Evolutionary conservation across 345 rosid species (phyloP).

Genomic region (Pistacia integerrima): DNA sequence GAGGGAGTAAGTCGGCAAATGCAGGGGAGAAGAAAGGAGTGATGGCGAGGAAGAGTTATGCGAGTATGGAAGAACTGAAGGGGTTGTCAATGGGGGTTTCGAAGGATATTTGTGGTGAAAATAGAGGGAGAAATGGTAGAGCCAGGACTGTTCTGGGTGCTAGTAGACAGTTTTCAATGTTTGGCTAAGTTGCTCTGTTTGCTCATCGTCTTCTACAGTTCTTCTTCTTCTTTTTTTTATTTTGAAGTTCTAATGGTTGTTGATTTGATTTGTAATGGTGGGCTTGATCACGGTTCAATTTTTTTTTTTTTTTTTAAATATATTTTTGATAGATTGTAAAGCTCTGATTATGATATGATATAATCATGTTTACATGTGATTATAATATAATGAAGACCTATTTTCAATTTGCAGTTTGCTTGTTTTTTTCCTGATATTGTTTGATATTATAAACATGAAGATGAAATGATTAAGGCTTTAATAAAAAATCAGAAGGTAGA

Average conservation of each 20-base stretch:
- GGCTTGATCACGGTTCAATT: neutral
- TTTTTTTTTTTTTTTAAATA: neutral
- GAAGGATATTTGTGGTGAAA: constrained; percentile 51
- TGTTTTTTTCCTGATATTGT: neutral
- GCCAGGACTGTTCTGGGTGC: constrained; percentile 45
- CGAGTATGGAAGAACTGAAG: constrained; percentile 61
- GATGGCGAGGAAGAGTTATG: constrained; percentile 73
- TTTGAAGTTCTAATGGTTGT: neutral
- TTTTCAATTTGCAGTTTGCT: neutral
- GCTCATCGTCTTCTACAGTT: neutral
- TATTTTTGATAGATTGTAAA: constrained; percentile 14
- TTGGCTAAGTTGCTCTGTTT: constrained; percentile 3
- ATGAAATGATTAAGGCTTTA: neutral
- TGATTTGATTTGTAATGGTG: constrained; percentile 1
- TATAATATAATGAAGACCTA: constrained; percentile 7
- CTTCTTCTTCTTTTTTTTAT: no score
- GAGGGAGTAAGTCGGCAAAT: constrained; percentile 76
- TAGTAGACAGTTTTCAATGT: constrained; percentile 41
- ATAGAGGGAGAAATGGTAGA: constrained; percentile 34
- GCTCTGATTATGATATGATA: constrained; percentile 6
- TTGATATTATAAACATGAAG: neutral
- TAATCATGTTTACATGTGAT: constrained; percentile 22
- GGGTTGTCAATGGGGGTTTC: constrained; percentile 57
- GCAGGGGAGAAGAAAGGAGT: constrained; percentile 62
- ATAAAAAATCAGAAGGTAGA: neutral